phyloP scores from a whole-genome alignment of 2,329 filamentous ascomycete species.

The Claviceps digitariae region DNA sequence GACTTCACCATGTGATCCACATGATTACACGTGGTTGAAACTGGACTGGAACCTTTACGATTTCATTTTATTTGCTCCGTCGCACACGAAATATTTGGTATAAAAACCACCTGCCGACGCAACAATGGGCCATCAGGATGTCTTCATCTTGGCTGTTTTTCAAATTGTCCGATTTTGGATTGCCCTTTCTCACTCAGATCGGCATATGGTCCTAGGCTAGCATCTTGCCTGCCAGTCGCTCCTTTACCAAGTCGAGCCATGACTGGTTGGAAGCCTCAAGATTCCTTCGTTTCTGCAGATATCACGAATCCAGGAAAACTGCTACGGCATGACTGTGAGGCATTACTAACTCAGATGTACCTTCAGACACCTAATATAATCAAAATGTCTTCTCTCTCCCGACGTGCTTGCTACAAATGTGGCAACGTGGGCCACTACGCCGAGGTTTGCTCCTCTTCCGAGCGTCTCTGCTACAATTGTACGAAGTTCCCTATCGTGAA shows the following conservation, averaged over 20 bases:
- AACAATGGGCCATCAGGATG: neutral
- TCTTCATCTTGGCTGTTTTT: neutral
- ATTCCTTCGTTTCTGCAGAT: neutral
- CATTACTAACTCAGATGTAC: neutral
- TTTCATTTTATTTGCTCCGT: neutral
- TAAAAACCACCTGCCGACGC: neutral
- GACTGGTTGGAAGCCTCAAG: neutral
- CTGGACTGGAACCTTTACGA: neutral
- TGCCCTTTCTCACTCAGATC: neutral
- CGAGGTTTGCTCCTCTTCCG: conserved; percentile 94
- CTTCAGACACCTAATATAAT: neutral
- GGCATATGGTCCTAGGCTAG: neutral
- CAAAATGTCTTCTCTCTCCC: conserved; percentile 66
- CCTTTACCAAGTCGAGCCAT: neutral
- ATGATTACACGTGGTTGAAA: neutral
- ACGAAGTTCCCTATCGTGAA: conserved; percentile 23
- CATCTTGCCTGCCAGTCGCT: neutral
- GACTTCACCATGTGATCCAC: neutral
- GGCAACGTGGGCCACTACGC: conserved; percentile 69
- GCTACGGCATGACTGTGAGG: neutral
- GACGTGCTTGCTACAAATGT: conserved; percentile 72
- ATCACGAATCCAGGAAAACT: neutral
- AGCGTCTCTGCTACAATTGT: conserved; percentile 99
- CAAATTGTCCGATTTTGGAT: neutral
- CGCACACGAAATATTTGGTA: no score